Base-by-base conservation (phyloP, 192 early-diverging fungal genomes). In the Umbelopsis sp. region DNA sequence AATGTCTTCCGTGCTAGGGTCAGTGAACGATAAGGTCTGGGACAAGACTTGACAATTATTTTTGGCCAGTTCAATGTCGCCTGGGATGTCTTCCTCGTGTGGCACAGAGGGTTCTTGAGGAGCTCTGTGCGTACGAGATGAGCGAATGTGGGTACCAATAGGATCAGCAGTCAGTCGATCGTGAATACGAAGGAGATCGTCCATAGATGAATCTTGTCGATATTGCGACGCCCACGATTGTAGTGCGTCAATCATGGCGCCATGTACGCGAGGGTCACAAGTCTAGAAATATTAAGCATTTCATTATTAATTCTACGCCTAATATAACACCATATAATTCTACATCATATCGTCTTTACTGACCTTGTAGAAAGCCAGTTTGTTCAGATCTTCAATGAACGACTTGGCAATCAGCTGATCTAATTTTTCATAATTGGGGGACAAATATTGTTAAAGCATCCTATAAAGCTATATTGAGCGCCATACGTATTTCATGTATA, bases 1-100 rank as follows among this genome's bases (percentile, higher is more conserved):
- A 32, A 87, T 77, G 34, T 85, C 86, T 59, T 87, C 86, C 17
- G 68, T 36, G 12, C 79, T 77, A 7, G 86, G 84, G 67, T 87
- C 83, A 3, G 84, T 85, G 68, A 84, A 83, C 3, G 83, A 82
- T 17, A 87, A 66, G 0, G 84, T 85, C 59, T 87, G 81, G 17
- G 72, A 70, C 45, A 87, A 32, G 49, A 87, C 75, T 50, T 87
- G 84, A 3, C 81, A 79, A 68, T 77, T 83, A 56, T 83, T 87
- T 54, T 80, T 85, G 29, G 83, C 83, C 22, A 87, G 17, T 51
- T 83, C 84, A 25, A 84, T 80, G 69, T 84, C 84, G n/a, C 75
- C 77, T 12, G 78, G 32, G 32, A 84, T 79, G 47, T 84, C 74
- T 56, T 62, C 56, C 75, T 47, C 75, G 70, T 68, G 76, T 74